These are phyloP conservation scores for Corrigiola litoralis DNA, from an alignment of 179 eudicot genomes.

Conservation along the genomic window DNA sequence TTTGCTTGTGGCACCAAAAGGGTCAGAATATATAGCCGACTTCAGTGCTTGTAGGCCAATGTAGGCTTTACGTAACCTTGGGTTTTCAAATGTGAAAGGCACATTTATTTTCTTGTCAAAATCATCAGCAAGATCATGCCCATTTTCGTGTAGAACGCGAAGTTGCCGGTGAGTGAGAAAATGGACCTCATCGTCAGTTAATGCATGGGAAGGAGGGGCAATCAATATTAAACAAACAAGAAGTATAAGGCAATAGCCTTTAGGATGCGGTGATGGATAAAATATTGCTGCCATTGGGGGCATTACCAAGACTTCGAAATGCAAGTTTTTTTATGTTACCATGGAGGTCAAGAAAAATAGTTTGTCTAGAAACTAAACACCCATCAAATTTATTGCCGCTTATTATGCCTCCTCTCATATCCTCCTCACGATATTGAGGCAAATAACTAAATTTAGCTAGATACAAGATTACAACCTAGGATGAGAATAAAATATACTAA, in stretches of 20 bases:
- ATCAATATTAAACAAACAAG: slow-evolving; percentile 10
- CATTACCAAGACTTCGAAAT: neutral
- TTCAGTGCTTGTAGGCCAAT: slow-evolving; percentile 68
- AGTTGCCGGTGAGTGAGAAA: slow-evolving; percentile 33
- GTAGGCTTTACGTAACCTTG: slow-evolving; percentile 58
- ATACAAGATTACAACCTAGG: neutral
- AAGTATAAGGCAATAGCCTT: slow-evolving; percentile 9
- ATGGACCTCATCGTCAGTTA: slow-evolving; percentile 20
- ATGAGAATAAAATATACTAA: neutral
- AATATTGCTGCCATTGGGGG: slow-evolving; percentile 22
- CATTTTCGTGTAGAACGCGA: slow-evolving; percentile 17
- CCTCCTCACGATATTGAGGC: slow-evolving; percentile 1
- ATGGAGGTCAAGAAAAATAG: neutral
- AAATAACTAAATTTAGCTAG: slow-evolving; percentile 11
- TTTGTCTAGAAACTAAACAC: neutral
- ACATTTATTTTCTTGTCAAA: slow-evolving; percentile 22
- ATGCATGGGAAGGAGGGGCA: slow-evolving; percentile 14
- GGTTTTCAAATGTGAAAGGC: slow-evolving; percentile 36
- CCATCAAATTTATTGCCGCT: slow-evolving; percentile 15
- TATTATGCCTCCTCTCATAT: slow-evolving; percentile 5
- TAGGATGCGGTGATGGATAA: neutral
- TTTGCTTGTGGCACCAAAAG: slow-evolving; percentile 39
- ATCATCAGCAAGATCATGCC: slow-evolving; percentile 30
- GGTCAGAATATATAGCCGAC: slow-evolving; percentile 63
- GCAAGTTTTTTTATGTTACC: slow-evolving; percentile 20